Evolutionary conservation across 257 asterid genomes (phyloP).

Genomic region (Ilex aquifolium): DNA sequence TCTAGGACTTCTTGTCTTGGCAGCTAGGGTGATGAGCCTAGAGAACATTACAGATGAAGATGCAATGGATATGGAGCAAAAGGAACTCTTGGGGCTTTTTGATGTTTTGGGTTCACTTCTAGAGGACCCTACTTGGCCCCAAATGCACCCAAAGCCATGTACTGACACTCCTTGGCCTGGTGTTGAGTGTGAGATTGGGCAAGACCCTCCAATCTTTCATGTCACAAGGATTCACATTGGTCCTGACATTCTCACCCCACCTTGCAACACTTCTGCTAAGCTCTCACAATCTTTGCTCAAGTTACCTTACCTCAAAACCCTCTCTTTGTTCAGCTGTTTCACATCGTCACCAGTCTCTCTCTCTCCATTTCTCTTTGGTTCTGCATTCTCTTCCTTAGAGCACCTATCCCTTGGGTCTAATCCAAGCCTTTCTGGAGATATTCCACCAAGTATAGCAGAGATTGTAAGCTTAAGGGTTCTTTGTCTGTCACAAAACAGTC

Average conservation of each 20-base stretch:
- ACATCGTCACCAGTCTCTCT: constrained; percentile 21
- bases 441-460: constrained; percentile 29
- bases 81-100: constrained; percentile 49
- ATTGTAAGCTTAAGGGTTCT: constrained; percentile 20
- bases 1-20: constrained; percentile 21
- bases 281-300: constrained; percentile 32
- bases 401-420: constrained; percentile 43
- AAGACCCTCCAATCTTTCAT: constrained; percentile 33
- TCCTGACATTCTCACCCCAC: constrained; percentile 35
- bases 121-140: constrained; percentile 56
- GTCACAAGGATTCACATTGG: constrained; percentile 57
- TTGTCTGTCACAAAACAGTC: constrained; percentile 45
- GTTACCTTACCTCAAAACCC: constrained; percentile 49
- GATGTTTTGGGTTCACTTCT: constrained; percentile 63
- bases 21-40: constrained; percentile 6
- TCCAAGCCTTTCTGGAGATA: constrained; percentile 43
- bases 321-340: constrained; percentile 54
- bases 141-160: constrained; percentile 50
- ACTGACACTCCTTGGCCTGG: constrained; percentile 74
- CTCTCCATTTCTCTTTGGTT: constrained; percentile 12
- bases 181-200: constrained; percentile 53
- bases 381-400: constrained; percentile 24
- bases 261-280: constrained; percentile 43
- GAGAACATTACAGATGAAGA: neutral
- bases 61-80: constrained; percentile 36